A percentile compares a stretch with the other conserved stretches of the same genome.
Evolutionary conservation across 108 stramenopile genomes (phyloP).

Genomic region (Pseudonitzschia delicatissima): DNA sequence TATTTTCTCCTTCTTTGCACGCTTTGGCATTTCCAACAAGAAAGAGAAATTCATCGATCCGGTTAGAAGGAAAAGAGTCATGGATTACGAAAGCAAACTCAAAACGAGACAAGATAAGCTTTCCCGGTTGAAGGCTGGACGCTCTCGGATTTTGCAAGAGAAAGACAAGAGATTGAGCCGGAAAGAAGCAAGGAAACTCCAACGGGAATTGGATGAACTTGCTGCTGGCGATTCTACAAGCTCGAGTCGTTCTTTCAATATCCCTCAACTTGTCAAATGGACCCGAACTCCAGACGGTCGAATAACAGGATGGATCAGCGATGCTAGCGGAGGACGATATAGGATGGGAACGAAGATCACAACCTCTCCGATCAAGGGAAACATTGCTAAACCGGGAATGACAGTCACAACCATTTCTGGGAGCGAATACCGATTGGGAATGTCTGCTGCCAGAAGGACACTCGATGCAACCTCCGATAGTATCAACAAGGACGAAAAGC

Average conservation of each 20-base stretch:
- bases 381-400: conserved; percentile 64
- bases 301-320: conserved; percentile 7
- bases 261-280: conserved; percentile 15
- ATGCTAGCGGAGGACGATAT: conserved; percentile 26
- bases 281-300: conserved; percentile 14
- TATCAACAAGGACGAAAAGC: background rate
- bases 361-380: conserved; percentile 62
- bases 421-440: conserved; percentile 64
- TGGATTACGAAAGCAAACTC: conserved; percentile 7
- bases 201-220: conserved; percentile 2
- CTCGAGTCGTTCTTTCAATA: background rate
- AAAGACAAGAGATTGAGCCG: conserved; percentile 6
- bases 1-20: conserved; percentile 12
- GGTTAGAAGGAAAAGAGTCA: background rate
- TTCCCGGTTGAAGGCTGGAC: conserved; percentile 5
- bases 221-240: conserved; percentile 8
- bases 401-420: conserved; percentile 72
- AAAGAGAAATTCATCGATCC: conserved; percentile 1
- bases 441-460: background rate
- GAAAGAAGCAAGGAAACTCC: conserved; percentile 5
- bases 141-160: conserved; percentile 10
- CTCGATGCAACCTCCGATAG: background rate
- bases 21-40: background rate
- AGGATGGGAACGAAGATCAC: conserved; percentile 69
- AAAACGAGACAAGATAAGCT: conserved; percentile 8